A percentile compares a stretch with the other conserved stretches of the same genome.
Evolutionary conservation across 495 filamentous ascomycete species (phyloP).

Genomic region (Penicillium antarcticum): DNA sequence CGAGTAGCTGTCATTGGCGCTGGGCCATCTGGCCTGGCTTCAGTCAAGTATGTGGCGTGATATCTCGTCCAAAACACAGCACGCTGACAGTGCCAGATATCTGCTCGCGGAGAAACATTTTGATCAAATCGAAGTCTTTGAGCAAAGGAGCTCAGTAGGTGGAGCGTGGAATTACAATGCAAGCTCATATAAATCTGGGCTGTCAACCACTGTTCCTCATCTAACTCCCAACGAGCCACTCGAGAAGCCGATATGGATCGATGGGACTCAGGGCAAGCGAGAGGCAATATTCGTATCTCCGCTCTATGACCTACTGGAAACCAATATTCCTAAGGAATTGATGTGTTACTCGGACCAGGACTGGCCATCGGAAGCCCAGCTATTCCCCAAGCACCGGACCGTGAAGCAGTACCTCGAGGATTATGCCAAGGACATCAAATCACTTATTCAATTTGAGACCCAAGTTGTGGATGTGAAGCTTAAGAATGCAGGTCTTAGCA

Average conservation of each 20-base stretch:
- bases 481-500: slow-evolving; percentile 14
- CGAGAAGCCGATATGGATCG: slow-evolving; percentile 43
- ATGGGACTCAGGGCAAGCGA: slow-evolving; percentile 12
- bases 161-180: slow-evolving; percentile 76
- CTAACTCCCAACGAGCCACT: slow-evolving; percentile 37
- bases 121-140: slow-evolving; percentile 69
- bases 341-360: slow-evolving; percentile 76
- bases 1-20: slow-evolving; percentile 46
- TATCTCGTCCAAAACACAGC: not conserved
- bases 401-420: slow-evolving; percentile 71
- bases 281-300: slow-evolving; percentile 59
- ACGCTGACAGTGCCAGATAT: slow-evolving; percentile 48
- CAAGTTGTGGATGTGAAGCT: slow-evolving; percentile 52
- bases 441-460: slow-evolving; percentile 53
- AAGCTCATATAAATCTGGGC: slow-evolving; percentile 22
- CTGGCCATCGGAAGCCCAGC: slow-evolving; percentile 58
- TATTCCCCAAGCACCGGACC: slow-evolving; percentile 67
- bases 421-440: slow-evolving; percentile 64
- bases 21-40: slow-evolving; percentile 42
- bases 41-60: slow-evolving; percentile 34
- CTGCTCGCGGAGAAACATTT: slow-evolving; percentile 72
- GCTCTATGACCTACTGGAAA: slow-evolving; percentile 76
- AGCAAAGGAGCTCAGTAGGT: slow-evolving; percentile 71
- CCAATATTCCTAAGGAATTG: slow-evolving; percentile 79
- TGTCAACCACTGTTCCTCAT: slow-evolving; percentile 37